A percentile compares a stretch with the other conserved stretches of the same genome.
Conservation (phyloP, 2,329 filamentous ascomycete species). For the Aspergillus pseudonomiae region DNA sequence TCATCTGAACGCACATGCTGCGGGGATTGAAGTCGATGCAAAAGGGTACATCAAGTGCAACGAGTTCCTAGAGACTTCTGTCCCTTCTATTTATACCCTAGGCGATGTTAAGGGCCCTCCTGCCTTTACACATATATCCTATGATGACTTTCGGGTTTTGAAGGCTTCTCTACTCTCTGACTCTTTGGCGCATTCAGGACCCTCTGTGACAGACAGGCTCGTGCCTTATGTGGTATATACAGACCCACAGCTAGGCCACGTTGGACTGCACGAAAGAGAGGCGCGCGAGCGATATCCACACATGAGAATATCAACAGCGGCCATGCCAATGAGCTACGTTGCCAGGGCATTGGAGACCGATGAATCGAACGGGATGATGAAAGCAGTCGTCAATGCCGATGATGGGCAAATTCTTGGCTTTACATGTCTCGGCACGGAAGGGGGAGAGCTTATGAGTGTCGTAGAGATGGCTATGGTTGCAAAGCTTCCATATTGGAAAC, state of each 20-base stretch:
- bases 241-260: constrained; percentile 12
- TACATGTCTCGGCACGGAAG: constrained; percentile 9
- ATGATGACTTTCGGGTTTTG: constrained; percentile 11
- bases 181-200: not conserved
- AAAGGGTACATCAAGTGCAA: not conserved
- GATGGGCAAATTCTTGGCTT: constrained; percentile 8
- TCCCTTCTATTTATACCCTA: constrained; percentile 2
- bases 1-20: not conserved
- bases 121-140: constrained; percentile 12
- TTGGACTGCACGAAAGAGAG: constrained; percentile 12
- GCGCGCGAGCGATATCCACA: constrained; percentile 4
- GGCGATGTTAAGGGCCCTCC: constrained; percentile 13
- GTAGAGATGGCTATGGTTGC: constrained; percentile 11
- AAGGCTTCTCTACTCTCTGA: not conserved
- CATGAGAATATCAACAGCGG: not conserved
- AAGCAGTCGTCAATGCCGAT: constrained; percentile 8
- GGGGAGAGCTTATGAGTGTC: constrained; percentile 13
- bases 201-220: not conserved
- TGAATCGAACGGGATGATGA: constrained; percentile 11
- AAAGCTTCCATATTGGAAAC: constrained; percentile 4
- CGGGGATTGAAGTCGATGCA: not conserved
- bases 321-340: constrained; percentile 9
- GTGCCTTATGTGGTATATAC: constrained; percentile 13
- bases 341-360: constrained; percentile 10
- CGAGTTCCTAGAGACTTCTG: constrained; percentile 8